These are phyloP conservation scores for Solanum corneliomulleri DNA, from an alignment of 257 asterid genomes.

Conservation along the genomic window DNA sequence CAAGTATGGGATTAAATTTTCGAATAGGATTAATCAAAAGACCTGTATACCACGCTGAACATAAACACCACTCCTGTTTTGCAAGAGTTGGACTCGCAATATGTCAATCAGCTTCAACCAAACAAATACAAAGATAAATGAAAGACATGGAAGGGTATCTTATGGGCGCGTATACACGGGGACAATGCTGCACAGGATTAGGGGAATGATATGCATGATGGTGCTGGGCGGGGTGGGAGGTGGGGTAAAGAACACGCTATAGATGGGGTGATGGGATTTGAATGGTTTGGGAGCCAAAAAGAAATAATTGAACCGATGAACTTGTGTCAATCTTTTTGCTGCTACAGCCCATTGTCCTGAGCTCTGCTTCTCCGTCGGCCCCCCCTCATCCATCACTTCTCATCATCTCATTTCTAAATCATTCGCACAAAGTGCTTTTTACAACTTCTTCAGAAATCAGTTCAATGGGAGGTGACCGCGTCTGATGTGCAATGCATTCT, in stretches of 20 bases:
- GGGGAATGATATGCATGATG: neutral
- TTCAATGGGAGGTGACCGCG: neutral
- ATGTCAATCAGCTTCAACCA: neutral
- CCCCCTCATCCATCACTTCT: neutral
- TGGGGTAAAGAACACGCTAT: neutral
- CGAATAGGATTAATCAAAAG: neutral
- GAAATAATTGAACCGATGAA: neutral
- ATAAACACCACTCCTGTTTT: neutral
- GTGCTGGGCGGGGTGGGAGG: neutral
- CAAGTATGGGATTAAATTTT: neutral
- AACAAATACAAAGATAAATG: neutral
- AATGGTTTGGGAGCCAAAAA: neutral
- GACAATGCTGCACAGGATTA: neutral
- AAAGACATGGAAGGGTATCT: neutral
- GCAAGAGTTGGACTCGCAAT: neutral
- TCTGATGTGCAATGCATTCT: neutral
- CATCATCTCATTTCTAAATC: neutral
- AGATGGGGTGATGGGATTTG: neutral
- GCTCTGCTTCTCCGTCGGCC: neutral
- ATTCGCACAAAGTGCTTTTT: neutral
- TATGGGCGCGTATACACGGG: neutral
- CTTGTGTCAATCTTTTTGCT: neutral
- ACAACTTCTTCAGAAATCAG: neutral
- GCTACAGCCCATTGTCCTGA: neutral
- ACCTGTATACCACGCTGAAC: neutral